Evolutionary conservation across 345 rosid species (phyloP), one percentile per base, ranked within the genome.

Genomic region (Ricinus communis): DNA sequence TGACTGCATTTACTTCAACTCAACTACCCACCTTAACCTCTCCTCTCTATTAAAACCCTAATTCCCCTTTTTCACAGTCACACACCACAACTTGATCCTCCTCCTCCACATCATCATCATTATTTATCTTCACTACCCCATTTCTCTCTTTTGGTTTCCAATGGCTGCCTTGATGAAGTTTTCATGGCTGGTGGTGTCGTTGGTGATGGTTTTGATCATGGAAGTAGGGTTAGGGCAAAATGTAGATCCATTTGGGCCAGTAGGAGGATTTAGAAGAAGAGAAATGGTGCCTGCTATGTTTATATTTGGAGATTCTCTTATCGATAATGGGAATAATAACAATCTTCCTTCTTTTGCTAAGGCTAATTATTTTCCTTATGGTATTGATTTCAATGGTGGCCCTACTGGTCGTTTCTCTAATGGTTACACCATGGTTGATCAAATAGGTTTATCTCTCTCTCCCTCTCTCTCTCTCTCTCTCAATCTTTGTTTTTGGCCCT

Each of bases 371-470:
- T 87, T 79, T 38, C 99, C 97, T 65, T 95, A 95, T 53, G 99
- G 99, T 31, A 95, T 95, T 41, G 99, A 95, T 77, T 95, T 95
- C 82, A 87, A 79, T 57, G 93, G 91, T 1, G 97, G 99, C 24
- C 95, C 98, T 2, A 90, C 97, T 18, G 99, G 99, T 53, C 97
- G 99, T n/a, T 95, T 95, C 82, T 90, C 89, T 71, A 95, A 95
- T 73, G 99, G 99, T 16, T 85, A 83, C 79, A 95, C 99, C 73
- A 92, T 95, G 92, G 97, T 90, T 55, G 99, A 95, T 66, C 87
- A 81, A 64, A 92, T 95, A 56, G 97, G 98, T 67, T 22, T 10
- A 6, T 28, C 13, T 43, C 22, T 24, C 27, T 51, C 16, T 15
- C 2, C 14, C 30, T 1, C 15, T 19, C 4, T 9, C 10, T 16